Percentiles rank a stretch among this genome's conserved stretches.
Evolutionary conservation across 2,329 filamentous ascomycete species (phyloP).

Genomic region (Hypoxylon sp.): DNA sequence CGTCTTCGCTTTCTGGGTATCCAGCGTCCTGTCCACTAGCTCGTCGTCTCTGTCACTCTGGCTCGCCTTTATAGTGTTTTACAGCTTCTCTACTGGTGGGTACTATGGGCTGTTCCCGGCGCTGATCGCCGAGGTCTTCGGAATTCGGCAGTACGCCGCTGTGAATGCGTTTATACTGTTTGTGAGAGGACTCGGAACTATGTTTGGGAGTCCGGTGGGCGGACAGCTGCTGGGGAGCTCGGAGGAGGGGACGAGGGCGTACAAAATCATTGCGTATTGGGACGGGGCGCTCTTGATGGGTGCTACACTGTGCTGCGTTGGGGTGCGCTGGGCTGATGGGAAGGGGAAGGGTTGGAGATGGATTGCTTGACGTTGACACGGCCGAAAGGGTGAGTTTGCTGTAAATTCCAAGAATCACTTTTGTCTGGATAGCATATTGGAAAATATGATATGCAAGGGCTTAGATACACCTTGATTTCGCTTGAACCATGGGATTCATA

Average conservation of each 20-base stretch:
- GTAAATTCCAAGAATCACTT: background rate
- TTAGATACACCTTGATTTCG: background rate
- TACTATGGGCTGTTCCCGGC: slow-evolving; percentile 62
- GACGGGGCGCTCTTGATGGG: slow-evolving; percentile 57
- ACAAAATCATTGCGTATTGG: slow-evolving; percentile 56
- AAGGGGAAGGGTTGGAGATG: slow-evolving; percentile 57
- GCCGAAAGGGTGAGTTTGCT: background rate
- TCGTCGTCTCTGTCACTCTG: slow-evolving; percentile 52
- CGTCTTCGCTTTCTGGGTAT: slow-evolving; percentile 56
- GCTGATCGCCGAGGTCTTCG: slow-evolving; percentile 62
- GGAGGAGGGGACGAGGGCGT: slow-evolving; percentile 51
- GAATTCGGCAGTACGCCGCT: slow-evolving; percentile 60
- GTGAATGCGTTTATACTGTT: slow-evolving; percentile 63
- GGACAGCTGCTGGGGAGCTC: slow-evolving; percentile 55
- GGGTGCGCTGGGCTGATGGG: slow-evolving; percentile 58
- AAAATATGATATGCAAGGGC: background rate
- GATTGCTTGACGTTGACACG: slow-evolving; percentile 51
- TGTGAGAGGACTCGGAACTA: slow-evolving; percentile 57
- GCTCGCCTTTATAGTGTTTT: slow-evolving; percentile 58
- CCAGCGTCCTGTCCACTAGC: slow-evolving; percentile 48
- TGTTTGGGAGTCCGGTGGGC: slow-evolving; percentile 60
- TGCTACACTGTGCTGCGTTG: slow-evolving; percentile 55
- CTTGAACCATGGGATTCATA: background rate
- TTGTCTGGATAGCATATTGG: background rate
- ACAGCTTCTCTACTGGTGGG: slow-evolving; percentile 59